Evolutionary conservation across 2,329 filamentous ascomycete genomes (phyloP).

Genomic region (Fusarium avenaceum): DNA sequence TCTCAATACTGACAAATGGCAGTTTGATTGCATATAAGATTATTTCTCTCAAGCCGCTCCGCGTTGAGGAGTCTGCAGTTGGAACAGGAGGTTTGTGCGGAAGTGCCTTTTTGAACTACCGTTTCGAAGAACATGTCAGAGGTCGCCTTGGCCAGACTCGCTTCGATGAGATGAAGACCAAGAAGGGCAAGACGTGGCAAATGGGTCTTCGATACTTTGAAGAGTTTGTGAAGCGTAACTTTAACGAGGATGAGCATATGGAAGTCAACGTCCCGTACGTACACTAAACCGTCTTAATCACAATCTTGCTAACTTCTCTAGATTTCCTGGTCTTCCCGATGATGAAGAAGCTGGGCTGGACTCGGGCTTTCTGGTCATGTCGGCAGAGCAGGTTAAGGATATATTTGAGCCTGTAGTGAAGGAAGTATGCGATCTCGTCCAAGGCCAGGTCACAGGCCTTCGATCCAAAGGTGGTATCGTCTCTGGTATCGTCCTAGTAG

Average conservation of each 20-base stretch:
- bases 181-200: conserved; percentile 84
- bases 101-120: conserved; percentile 83
- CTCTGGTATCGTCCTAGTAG: conserved; percentile 83
- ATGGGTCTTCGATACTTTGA: conserved; percentile 85
- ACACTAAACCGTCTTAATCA: rapidly evolving
- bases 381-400: conserved; percentile 75
- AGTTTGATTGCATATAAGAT: conserved; percentile 85
- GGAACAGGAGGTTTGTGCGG: conserved; percentile 84
- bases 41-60: conserved; percentile 77
- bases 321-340: conserved; percentile 80
- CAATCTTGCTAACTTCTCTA: conserved; percentile 46
- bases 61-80: conserved; percentile 83
- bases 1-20: conserved; percentile 33
- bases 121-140: conserved; percentile 83
- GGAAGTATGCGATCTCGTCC: conserved; percentile 75
- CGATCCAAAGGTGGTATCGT: conserved; percentile 72
- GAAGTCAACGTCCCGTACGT: conserved; percentile 81
- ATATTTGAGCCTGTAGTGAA: conserved; percentile 83
- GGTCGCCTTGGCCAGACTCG: conserved; percentile 73
- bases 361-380: conserved; percentile 81
- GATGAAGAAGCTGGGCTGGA: conserved; percentile 82
- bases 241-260: conserved; percentile 81
- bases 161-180: conserved; percentile 81
- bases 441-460: conserved; percentile 75
- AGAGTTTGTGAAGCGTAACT: conserved; percentile 87